These are phyloP conservation scores for Byssothecium circinans DNA, from an alignment of 2,329 filamentous ascomycete species.

Conservation along the genomic window DNA sequence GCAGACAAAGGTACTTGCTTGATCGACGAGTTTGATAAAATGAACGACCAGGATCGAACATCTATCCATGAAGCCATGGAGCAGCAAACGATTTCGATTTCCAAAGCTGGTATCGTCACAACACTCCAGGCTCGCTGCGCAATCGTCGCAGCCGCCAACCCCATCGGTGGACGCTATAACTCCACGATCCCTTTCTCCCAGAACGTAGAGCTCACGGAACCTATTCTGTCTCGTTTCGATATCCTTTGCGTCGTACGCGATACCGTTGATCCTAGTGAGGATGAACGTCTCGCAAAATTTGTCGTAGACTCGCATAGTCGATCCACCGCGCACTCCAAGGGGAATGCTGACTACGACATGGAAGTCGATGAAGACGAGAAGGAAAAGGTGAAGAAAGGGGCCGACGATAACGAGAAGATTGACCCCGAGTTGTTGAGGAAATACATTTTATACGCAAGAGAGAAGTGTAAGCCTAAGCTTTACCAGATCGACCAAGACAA, in stretches of 20 bases:
- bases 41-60: conserved; percentile 98
- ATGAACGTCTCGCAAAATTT: conserved; percentile 90
- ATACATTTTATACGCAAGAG: conserved; percentile 93
- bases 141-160: conserved; percentile 95
- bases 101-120: conserved; percentile 96
- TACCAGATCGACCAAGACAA: conserved; percentile 99
- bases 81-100: conserved; percentile 98
- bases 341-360: conserved; percentile 46
- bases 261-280: conserved; percentile 87
- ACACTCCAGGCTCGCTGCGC: conserved; percentile 94
- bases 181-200: conserved; percentile 92
- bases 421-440: conserved; percentile 89
- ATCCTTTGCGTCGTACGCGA: conserved; percentile 95
- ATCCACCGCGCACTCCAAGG: conserved; percentile 66
- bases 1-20: conserved; percentile 93
- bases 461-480: conserved; percentile 86
- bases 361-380: conserved; percentile 55
- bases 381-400: conserved; percentile 50
- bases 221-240: conserved; percentile 96
- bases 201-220: conserved; percentile 95
- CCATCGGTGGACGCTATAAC: conserved; percentile 94
- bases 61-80: conserved; percentile 99
- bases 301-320: conserved; percentile 93
- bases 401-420: conserved; percentile 67
- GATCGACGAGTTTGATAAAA: conserved; percentile 99